These are phyloP conservation scores for Fagopyrum tataricum DNA, from an alignment of 148 eudicot genomes.

Conservation along the genomic window DNA sequence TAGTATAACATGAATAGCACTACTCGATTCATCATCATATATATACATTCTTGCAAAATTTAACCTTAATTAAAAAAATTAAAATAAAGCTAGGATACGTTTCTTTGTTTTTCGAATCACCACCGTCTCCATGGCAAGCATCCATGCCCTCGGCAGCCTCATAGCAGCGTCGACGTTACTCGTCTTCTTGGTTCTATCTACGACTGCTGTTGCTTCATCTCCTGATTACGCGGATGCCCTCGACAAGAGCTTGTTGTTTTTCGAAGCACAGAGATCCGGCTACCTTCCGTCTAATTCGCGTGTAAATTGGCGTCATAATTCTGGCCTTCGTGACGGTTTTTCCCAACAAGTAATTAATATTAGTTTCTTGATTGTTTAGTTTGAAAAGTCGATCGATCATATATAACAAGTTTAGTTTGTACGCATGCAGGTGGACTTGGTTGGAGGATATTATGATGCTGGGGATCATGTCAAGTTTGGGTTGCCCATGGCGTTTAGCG, in stretches of 20 bases:
- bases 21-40: neutral
- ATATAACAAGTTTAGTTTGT: neutral
- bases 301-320: constrained; percentile 70
- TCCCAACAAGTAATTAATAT: constrained; percentile 37
- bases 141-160: neutral
- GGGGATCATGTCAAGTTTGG: constrained; percentile 94
- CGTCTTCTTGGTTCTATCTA: neutral
- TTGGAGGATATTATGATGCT: constrained; percentile 93
- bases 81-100: neutral
- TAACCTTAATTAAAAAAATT: neutral
- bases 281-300: constrained; percentile 44
- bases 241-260: constrained; percentile 62
- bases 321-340: constrained; percentile 66
- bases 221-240: constrained; percentile 62
- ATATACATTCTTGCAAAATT: neutral
- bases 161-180: neutral
- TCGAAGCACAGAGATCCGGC: constrained; percentile 90
- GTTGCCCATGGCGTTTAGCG: constrained; percentile 83
- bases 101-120: neutral
- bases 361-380: neutral
- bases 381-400: neutral
- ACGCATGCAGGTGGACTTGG: constrained; percentile 61
- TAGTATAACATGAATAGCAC: constrained; percentile 4
- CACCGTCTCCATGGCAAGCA: constrained; percentile 5
- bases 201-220: neutral